A percentile compares a stretch with the other conserved stretches of the same genome.
Conservation (phyloP, 208 protist genomes). For the Angomonas ambiguus region DNA sequence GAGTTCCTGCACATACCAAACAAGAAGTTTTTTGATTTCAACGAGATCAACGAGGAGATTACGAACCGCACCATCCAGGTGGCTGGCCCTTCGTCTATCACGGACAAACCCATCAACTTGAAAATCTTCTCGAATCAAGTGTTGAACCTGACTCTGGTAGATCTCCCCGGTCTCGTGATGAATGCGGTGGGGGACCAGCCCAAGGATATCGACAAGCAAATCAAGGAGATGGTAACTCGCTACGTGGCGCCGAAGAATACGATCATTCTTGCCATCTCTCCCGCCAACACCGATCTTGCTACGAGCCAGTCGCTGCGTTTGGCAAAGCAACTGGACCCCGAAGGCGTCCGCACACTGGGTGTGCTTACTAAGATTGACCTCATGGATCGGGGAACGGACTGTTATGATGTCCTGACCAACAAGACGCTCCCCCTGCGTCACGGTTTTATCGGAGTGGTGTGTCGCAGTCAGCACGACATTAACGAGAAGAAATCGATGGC, state of each 20-base stretch:
- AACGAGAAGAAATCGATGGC: conserved; percentile 86
- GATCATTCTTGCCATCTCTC: conserved; percentile 98
- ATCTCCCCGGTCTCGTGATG: conserved; percentile 99
- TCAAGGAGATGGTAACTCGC: conserved; percentile 96
- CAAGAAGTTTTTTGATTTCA: conserved; percentile 94
- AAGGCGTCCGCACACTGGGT: conserved; percentile 96
- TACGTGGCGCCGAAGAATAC: conserved; percentile 96
- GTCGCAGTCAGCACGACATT: conserved; percentile 98
- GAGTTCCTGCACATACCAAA: conserved; percentile 89
- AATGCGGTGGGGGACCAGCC: conserved; percentile 98
- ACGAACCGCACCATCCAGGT: conserved; percentile 94
- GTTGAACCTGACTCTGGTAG: conserved; percentile 98
- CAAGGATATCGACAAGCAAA: conserved; percentile 96
- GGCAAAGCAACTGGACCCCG: conserved; percentile 96
- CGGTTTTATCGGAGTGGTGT: conserved; percentile 98
- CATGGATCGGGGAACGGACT: conserved; percentile 98
- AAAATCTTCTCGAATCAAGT: conserved; percentile 94
- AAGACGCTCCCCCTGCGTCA: conserved; percentile 92
- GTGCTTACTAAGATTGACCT: conserved; percentile 99
- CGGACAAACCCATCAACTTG: conserved; percentile 96
- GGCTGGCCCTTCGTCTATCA: conserved; percentile 94
- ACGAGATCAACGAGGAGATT: conserved; percentile 95
- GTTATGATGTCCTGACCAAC: conserved; percentile 93
- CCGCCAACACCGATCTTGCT: conserved; percentile 99
- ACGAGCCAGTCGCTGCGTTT: conserved; percentile 98